Conservation (phyloP, 108 stramenopile genomes). For the Bacterosira constricta region DNA sequence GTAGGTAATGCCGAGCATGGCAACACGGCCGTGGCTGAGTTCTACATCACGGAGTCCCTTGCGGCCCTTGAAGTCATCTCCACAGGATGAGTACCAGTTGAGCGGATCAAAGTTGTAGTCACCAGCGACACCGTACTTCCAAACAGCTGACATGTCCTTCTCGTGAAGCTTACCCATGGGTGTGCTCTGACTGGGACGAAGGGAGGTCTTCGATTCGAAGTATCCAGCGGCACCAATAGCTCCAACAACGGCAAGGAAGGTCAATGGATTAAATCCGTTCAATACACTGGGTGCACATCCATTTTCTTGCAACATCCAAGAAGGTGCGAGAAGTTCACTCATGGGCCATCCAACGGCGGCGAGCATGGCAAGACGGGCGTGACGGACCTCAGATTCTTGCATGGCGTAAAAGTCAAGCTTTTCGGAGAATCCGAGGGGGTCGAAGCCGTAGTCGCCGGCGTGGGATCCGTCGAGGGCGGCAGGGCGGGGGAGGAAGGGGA, state of each 20-base stretch:
- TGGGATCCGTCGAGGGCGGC: slow-evolving; percentile 77
- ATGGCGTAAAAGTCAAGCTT: slow-evolving; percentile 62
- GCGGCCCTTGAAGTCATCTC: slow-evolving; percentile 72
- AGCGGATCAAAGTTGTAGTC: slow-evolving; percentile 87
- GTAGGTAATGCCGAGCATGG: slow-evolving; percentile 81
- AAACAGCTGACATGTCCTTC: slow-evolving; percentile 69
- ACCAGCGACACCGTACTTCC: slow-evolving; percentile 84
- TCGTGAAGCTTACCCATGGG: slow-evolving; percentile 61
- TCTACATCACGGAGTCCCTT: slow-evolving; percentile 80
- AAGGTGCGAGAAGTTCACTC: slow-evolving; percentile 69
- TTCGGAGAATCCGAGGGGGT: slow-evolving; percentile 77
- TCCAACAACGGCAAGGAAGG: slow-evolving; percentile 58
- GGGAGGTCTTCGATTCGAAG: slow-evolving; percentile 74
- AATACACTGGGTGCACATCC: slow-evolving; percentile 75
- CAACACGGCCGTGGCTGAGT: slow-evolving; percentile 76
- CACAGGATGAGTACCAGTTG: slow-evolving; percentile 62
- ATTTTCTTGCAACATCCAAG: slow-evolving; percentile 64
- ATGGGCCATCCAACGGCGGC: slow-evolving; percentile 83
- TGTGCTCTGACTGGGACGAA: slow-evolving; percentile 54
- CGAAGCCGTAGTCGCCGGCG: slow-evolving; percentile 85
- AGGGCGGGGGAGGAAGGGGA: slow-evolving; percentile 80
- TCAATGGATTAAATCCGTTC: slow-evolving; percentile 77
- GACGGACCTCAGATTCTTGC: slow-evolving; percentile 71
- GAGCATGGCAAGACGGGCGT: slow-evolving; percentile 82
- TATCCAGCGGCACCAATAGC: slow-evolving; percentile 66